Conservation (phyloP, 257 asterid genomes). For the Gentiana straminea region DNA sequence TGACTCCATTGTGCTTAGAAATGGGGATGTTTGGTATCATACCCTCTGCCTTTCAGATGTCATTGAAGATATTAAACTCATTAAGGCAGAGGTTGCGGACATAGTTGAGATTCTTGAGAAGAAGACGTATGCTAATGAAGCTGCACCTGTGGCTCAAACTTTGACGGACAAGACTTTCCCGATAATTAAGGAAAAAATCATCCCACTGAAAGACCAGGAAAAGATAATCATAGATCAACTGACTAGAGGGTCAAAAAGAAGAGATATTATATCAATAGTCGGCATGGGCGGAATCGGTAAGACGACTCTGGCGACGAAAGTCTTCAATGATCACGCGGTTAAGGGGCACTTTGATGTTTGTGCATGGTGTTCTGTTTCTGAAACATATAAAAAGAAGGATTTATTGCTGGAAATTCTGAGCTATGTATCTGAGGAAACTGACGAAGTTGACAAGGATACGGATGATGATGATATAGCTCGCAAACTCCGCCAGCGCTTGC, state of each 20-base stretch:
- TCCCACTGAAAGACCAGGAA: constrained; percentile 7
- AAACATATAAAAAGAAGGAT: not conserved
- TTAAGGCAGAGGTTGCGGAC: not conserved
- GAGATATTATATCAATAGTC: not conserved
- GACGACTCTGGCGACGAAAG: constrained; percentile 2
- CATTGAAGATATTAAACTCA: not conserved
- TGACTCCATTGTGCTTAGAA: constrained; percentile 1
- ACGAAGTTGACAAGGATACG: not conserved
- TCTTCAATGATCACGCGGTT: not conserved
- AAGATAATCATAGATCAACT: not conserved
- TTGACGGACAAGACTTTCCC: not conserved
- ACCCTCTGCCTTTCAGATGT: not conserved
- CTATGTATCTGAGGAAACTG: not conserved
- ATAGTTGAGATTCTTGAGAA: not conserved
- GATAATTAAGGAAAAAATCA: not conserved
- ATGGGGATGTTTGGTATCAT: not conserved
- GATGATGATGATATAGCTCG: not conserved
- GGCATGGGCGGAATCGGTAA: constrained; percentile 9
- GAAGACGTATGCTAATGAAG: too few species aligned
- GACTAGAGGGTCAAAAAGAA: not conserved
- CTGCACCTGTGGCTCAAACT: not conserved
- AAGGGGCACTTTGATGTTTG: not conserved
- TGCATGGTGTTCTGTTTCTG: not conserved
- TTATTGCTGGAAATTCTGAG: not conserved
- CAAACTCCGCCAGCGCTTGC: not conserved